These are phyloP conservation scores for Acacia concinna DNA, from an alignment of 331 rosid genomes.

Conservation along the genomic window DNA sequence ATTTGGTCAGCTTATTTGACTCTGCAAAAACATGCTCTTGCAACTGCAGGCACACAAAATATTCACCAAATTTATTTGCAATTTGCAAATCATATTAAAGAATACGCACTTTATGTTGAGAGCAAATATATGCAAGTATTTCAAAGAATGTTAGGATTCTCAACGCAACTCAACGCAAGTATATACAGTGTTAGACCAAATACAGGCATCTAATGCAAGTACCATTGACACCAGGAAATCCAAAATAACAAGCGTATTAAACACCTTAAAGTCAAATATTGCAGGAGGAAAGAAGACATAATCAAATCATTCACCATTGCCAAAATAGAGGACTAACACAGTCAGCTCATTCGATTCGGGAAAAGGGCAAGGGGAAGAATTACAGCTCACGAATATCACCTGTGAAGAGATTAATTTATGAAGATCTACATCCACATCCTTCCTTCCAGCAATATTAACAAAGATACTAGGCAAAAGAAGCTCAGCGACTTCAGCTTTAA, in stretches of 20 bases:
- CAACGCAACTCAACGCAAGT: too few species aligned
- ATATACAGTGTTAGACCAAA: neutral
- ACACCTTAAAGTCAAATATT: neutral
- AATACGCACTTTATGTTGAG: neutral
- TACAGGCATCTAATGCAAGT: neutral
- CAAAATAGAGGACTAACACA: conserved; percentile 13
- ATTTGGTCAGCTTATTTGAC: conserved; percentile 73
- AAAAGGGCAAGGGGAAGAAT: neutral
- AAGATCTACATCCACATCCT: conserved; percentile 66
- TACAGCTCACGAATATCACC: conserved; percentile 48
- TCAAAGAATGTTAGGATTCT: too few species aligned
- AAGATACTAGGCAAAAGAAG: conserved; percentile 74
- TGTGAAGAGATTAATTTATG: conserved; percentile 61
- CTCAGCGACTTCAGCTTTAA: conserved; percentile 89
- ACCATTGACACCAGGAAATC: neutral
- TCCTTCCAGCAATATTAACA: conserved; percentile 80
- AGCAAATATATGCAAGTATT: neutral
- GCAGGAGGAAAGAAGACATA: conserved; percentile 1
- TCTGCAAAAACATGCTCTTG: conserved; percentile 71
- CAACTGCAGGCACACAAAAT: conserved; percentile 59
- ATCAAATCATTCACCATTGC: neutral
- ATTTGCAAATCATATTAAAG: neutral
- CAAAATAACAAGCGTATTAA: neutral
- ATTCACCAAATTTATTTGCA: conserved; percentile 11
- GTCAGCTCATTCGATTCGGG: neutral